phyloP scores from a whole-genome alignment of 2,329 filamentous ascomycete genomes.

The Ilyonectria sp. region DNA sequence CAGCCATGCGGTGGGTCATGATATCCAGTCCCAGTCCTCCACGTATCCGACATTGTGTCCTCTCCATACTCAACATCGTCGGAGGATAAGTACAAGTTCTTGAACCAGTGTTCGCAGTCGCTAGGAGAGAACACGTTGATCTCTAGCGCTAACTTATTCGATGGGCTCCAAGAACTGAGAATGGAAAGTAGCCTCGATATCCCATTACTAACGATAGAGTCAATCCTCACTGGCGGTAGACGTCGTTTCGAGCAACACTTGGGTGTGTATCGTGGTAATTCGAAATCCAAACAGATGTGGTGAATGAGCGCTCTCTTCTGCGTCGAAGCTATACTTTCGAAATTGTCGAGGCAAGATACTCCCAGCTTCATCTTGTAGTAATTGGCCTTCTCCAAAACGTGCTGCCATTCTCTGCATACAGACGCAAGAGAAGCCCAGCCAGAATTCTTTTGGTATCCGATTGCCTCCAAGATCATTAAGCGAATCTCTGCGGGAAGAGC shows the following conservation, averaged over 20 bases:
- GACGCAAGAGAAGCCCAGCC: slow-evolving; percentile 53
- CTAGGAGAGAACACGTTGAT: slow-evolving; percentile 53
- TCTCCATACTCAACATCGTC: slow-evolving; percentile 39
- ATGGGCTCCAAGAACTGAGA: slow-evolving; percentile 49
- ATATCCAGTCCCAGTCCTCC: neutral
- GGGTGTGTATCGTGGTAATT: slow-evolving; percentile 48
- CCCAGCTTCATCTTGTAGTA: slow-evolving; percentile 48
- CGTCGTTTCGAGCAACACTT: slow-evolving; percentile 31
- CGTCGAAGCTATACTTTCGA: slow-evolving; percentile 36
- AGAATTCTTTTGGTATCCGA: slow-evolving; percentile 47
- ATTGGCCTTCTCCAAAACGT: slow-evolving; percentile 48
- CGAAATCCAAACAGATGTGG: slow-evolving; percentile 50
- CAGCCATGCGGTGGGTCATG: slow-evolving; percentile 52
- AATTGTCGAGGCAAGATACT: slow-evolving; percentile 44
- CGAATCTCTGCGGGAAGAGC: slow-evolving; percentile 51
- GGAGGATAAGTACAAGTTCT: slow-evolving; percentile 45
- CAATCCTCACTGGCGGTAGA: neutral
- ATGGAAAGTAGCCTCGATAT: slow-evolving; percentile 50
- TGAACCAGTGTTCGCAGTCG: slow-evolving; percentile 54
- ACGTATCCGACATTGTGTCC: neutral
- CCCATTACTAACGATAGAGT: slow-evolving; percentile 36
- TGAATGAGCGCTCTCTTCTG: slow-evolving; percentile 44
- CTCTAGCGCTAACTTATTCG: slow-evolving; percentile 50
- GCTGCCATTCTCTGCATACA: slow-evolving; percentile 55
- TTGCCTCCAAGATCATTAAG: slow-evolving; percentile 48